These are phyloP conservation scores for Solanum commersonii DNA, from an alignment of 257 asterid species.

Conservation along the genomic window DNA sequence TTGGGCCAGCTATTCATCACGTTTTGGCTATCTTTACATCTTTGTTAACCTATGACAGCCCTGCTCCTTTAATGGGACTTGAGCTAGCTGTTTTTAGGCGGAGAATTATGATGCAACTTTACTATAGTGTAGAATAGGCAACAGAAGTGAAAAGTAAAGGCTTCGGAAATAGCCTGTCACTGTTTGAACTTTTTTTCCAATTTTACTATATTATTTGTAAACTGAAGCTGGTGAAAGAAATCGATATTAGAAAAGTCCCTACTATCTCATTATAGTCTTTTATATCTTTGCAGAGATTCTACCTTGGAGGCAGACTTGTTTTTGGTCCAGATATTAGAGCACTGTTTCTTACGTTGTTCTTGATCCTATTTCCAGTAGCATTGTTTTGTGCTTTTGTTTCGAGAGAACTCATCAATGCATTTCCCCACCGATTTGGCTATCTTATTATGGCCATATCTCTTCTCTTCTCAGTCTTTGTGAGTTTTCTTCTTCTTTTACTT, in stretches of 20 bases:
- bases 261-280: neutral
- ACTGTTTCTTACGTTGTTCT: slow-evolving; percentile 8
- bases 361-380: slow-evolving; percentile 14
- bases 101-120: neutral
- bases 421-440: slow-evolving; percentile 6
- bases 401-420: slow-evolving; percentile 2
- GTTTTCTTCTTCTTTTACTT: neutral
- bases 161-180: neutral
- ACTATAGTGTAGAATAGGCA: neutral
- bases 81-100: neutral
- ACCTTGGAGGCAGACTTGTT: slow-evolving; percentile 19
- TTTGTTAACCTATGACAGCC: neutral
- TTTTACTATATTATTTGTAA: neutral
- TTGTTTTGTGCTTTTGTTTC: slow-evolving; percentile 12
- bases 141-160: neutral
- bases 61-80: neutral
- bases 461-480: slow-evolving; percentile 8
- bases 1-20: neutral
- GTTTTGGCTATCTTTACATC: neutral
- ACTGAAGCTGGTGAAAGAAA: neutral
- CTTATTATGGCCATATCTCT: neutral
- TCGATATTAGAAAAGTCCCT: neutral
- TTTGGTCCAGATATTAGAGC: slow-evolving; percentile 26
- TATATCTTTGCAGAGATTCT: slow-evolving; percentile 14
- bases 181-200: neutral